phyloP scores from a whole-genome alignment of 1,139 yeast genomes.

The Candida dubliniensis region DNA sequence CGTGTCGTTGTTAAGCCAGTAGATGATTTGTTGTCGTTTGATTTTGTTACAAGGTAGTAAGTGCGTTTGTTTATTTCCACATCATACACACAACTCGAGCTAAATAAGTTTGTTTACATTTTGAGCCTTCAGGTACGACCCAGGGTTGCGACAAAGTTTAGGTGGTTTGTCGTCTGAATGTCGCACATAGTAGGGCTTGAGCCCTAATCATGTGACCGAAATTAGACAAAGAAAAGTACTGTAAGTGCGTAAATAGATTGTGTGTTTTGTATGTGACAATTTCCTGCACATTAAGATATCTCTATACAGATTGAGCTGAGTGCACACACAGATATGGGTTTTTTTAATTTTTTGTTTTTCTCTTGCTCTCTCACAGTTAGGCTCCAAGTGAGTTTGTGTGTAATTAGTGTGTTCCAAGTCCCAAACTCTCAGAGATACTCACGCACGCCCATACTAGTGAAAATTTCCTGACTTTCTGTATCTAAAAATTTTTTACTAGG shows the following conservation, averaged over 20 bases:
- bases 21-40: constrained; percentile 2
- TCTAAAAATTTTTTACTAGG: constrained; percentile 7
- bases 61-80: constrained; percentile 1
- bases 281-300: constrained; percentile 1
- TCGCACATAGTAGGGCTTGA: constrained; percentile 2
- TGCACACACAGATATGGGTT: neutral
- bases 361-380: neutral
- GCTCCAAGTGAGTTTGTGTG: neutral
- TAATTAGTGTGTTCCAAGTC: neutral
- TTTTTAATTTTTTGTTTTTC: neutral
- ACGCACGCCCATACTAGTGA: constrained; percentile 4
- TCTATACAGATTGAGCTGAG: neutral
- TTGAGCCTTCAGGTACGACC: constrained; percentile 4
- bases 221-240: neutral
- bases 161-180: constrained; percentile 2
- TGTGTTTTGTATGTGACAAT: neutral
- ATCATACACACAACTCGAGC: neutral
- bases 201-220: constrained; percentile 5
- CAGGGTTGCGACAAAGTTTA: constrained; percentile 1
- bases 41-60: neutral
- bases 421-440: neutral
- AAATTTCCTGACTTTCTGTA: constrained; percentile 6
- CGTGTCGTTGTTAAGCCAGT: neutral
- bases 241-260: neutral
- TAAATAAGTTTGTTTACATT: constrained; percentile 10